Base-by-base conservation (phyloP, 257 asterid genomes). In the Primulina tabacum region DNA sequence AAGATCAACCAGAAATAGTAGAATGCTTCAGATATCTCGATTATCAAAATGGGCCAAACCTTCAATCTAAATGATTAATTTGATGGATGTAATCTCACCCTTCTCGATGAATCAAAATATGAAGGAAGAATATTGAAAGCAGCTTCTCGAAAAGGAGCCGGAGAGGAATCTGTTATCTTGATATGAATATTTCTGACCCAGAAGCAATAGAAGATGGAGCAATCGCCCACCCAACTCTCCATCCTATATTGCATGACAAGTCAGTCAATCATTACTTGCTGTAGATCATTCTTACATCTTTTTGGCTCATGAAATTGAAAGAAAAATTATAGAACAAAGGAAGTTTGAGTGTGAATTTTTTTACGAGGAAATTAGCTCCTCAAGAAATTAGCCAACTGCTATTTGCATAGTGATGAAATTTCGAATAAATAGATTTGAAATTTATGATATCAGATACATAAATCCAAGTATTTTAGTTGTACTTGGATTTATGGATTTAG, bases 161-260 rank as follows among this genome's bases (percentile, higher is more conserved):
- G 98, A 75, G 98, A 93, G 74, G 86, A 85, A 81, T 92, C 98
- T 40, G 92, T 82, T 43, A 92, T 57, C 71, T 72, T 87, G 57
- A 79, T 53, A 69, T 90, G 98, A 76, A 92, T 88, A 77, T 92
- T 90, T 78, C 88, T 73, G 69, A 92, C 76, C 24, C 96, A 38
- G 93, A 87, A 71, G 97, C 93, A 57, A 90, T 77, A 82, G 76
- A 78, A 73, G 95, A 32, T 1, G 97, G 90, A 43, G 89, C 92
- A 69, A 87, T 79, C 16, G 96, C 97, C 97, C 97, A 92, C 66
- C 98, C 98, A 77, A 92, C 74, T 83, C 98, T 87, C 98, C 98
- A 92, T 62, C 98, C 98, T 92, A 71, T 56, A 62, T 57, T 32
- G 26, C 63, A 68, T 66, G 70, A 62, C 60, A 75, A 69, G 53